Percentiles rank a stretch among this genome's conserved stretches.
phyloP scores from a whole-genome alignment of 192 early-diverging fungal genomes.

The Backusella parvicylindrica region DNA sequence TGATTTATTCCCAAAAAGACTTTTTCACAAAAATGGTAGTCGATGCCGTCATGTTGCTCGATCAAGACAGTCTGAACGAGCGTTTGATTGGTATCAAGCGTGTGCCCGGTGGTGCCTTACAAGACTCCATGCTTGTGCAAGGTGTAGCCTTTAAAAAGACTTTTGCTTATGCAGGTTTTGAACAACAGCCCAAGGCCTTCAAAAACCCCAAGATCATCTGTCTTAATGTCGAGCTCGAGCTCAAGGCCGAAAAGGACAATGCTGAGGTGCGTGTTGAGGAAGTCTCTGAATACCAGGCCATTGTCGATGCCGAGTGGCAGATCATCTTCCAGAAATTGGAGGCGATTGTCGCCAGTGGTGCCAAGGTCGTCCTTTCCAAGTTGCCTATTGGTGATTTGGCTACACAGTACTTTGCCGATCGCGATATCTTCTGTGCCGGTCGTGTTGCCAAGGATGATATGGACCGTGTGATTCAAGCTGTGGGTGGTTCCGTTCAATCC shows the following conservation, averaged over 20 bases:
- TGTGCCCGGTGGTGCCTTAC: constrained; percentile 97
- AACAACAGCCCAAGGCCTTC: constrained; percentile 98
- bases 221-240: constrained; percentile 96
- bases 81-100: constrained; percentile 98
- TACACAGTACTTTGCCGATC: constrained; percentile 99
- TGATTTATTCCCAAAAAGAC: constrained; percentile 94
- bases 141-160: constrained; percentile 99
- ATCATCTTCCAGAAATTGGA: constrained; percentile 99
- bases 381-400: constrained; percentile 98
- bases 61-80: constrained; percentile 96
- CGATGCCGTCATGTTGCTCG: constrained; percentile 91
- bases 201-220: constrained; percentile 86
- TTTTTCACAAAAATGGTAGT: constrained; percentile 99
- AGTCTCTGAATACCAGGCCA: constrained; percentile 97
- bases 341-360: constrained; percentile 90
- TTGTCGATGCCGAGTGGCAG: constrained; percentile 99
- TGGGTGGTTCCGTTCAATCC: constrained; percentile 90
- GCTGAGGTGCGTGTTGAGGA: constrained; percentile 97
- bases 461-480: constrained; percentile 90
- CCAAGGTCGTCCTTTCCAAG: constrained; percentile 96
- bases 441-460: constrained; percentile 93
- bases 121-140: constrained; percentile 92
- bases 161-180: constrained; percentile 98
- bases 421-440: constrained; percentile 98
- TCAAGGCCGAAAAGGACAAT: constrained; percentile 99